Conservation (phyloP, 108 stramenopile genomes). For the Skeletonema tropicum region DNA sequence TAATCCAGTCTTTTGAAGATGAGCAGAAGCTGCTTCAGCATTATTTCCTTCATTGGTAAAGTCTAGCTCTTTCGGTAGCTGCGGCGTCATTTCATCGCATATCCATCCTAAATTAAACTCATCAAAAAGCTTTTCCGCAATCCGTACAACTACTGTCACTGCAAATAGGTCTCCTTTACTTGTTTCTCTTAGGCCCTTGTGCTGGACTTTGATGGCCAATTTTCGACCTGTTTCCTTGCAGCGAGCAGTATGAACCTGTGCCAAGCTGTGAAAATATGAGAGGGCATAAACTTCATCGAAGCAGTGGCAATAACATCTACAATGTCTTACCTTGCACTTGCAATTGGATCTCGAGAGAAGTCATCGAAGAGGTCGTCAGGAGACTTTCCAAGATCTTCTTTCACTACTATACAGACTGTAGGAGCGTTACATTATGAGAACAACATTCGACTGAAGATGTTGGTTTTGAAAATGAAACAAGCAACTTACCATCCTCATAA, state of each 20-base stretch:
- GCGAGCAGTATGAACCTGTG: constrained; percentile 87
- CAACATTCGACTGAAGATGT: too few relatives aligned
- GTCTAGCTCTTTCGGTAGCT: constrained; percentile 91
- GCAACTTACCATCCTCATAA: constrained; percentile 26
- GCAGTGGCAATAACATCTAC: too few relatives aligned
- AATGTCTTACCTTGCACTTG: constrained; percentile 65
- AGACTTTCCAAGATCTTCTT: constrained; percentile 76
- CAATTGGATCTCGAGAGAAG: constrained; percentile 86
- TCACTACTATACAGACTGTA: constrained; percentile 62
- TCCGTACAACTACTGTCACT: constrained; percentile 67
- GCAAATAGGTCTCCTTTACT: constrained; percentile 84
- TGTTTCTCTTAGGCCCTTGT: constrained; percentile 87
- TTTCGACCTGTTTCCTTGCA: constrained; percentile 73
- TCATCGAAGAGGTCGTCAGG: constrained; percentile 82
- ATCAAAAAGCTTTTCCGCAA: constrained; percentile 75
- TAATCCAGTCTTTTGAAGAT: constrained; percentile 55
- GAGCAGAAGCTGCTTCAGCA: constrained; percentile 63
- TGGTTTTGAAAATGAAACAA: too few relatives aligned
- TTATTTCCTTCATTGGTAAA: constrained; percentile 91
- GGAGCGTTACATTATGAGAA: constrained; percentile 19
- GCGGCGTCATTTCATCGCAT: constrained; percentile 92
- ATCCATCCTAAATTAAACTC: constrained; percentile 95
- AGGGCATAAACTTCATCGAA: too few relatives aligned
- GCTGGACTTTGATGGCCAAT: constrained; percentile 94
- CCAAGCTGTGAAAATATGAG: constrained; percentile 71